phyloP scores from a whole-genome alignment of 208 protist species.

The Wallacemonas sp. region DNA sequence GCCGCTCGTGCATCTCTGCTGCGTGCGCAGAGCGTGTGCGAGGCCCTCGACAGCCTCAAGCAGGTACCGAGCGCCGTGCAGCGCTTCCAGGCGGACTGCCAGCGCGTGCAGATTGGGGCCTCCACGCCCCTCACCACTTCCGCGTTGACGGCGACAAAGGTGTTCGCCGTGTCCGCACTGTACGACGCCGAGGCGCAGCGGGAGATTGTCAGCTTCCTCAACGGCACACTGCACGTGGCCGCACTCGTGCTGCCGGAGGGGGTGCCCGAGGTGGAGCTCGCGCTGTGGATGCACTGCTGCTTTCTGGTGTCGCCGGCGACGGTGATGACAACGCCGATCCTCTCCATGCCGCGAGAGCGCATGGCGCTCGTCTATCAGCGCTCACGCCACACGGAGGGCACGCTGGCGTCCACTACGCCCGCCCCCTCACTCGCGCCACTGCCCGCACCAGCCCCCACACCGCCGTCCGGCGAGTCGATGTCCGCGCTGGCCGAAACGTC shows the following conservation, averaged over 20 bases:
- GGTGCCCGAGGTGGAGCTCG: slow-evolving; percentile 25
- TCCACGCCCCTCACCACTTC: neutral
- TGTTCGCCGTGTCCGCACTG: slow-evolving; percentile 37
- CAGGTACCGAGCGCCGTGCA: slow-evolving; percentile 9
- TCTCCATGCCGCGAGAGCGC: slow-evolving; percentile 6
- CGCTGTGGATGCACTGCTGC: slow-evolving; percentile 40
- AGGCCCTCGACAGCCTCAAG: slow-evolving; percentile 12
- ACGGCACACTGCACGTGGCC: slow-evolving; percentile 25
- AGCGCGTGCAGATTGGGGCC: neutral
- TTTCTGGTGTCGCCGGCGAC: neutral
- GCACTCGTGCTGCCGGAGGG: slow-evolving; percentile 31
- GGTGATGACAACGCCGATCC: neutral
- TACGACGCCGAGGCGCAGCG: slow-evolving; percentile 28
- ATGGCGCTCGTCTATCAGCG: neutral
- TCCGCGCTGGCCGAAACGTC: too few relatives aligned
- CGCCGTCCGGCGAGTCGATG: too few relatives aligned
- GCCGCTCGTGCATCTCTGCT: neutral
- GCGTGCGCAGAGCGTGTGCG: neutral
- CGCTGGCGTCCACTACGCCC: too few relatives aligned
- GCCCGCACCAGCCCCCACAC: too few relatives aligned
- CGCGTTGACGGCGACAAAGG: neutral
- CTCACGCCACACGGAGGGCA: too few relatives aligned
- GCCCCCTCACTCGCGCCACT: too few relatives aligned
- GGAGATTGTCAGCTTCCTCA: slow-evolving; percentile 21
- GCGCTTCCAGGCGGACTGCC: slow-evolving; percentile 11